Conservation (phyloP, 352 stramenopile species). For the Pythium biforme region DNA sequence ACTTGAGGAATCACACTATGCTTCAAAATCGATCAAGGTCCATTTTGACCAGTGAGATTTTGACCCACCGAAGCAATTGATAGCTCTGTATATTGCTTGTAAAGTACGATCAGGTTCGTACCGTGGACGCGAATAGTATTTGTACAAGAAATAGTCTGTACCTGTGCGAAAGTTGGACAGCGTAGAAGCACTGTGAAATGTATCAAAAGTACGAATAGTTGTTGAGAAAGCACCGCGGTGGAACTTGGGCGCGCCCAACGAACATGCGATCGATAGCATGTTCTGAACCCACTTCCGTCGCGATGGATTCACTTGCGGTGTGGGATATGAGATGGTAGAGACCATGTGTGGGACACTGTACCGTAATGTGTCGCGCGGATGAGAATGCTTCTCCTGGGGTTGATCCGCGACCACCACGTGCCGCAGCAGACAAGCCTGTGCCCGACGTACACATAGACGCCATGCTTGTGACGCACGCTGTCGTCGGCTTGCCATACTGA, state of each 20-base stretch:
- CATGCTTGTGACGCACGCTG: background rate
- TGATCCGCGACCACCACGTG: background rate
- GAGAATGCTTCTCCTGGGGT: background rate
- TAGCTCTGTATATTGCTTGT: background rate
- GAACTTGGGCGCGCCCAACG: background rate
- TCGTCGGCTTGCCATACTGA: background rate
- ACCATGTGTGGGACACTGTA: slow-evolving; percentile 12
- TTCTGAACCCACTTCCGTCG: background rate
- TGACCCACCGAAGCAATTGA: background rate
- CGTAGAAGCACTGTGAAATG: background rate
- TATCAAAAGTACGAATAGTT: background rate
- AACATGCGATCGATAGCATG: background rate
- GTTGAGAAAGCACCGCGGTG: background rate
- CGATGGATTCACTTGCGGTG: background rate
- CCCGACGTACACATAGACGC: background rate
- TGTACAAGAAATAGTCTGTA: background rate
- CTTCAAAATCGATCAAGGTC: background rate
- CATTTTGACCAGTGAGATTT: background rate
- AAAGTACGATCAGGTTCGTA: background rate
- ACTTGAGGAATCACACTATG: too few species aligned
- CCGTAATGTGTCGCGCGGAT: background rate
- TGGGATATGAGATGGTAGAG: slow-evolving; percentile 14
- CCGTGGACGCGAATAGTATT: background rate
- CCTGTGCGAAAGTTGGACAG: background rate
- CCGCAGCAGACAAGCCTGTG: slow-evolving; percentile 2